A percentile compares a stretch with the other conserved stretches of the same genome.
These are phyloP conservation scores for Fusarium fujikuroi DNA, from an alignment of 2,329 filamentous ascomycete genomes.

Conservation along the genomic window DNA sequence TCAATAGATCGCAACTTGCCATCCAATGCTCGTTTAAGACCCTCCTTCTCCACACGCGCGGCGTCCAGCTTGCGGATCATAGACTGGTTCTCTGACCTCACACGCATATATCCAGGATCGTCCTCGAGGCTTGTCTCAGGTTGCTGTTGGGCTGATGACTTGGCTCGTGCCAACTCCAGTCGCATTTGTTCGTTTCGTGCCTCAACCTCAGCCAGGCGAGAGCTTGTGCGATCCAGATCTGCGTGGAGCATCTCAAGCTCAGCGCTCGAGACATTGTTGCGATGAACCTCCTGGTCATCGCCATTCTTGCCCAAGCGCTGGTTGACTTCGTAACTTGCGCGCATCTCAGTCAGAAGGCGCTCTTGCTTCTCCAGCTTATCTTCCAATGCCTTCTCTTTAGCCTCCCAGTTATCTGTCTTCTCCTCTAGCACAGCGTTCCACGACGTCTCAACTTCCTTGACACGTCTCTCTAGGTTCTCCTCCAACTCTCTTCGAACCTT, in stretches of 20 bases:
- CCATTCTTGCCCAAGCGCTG: constrained; percentile 84
- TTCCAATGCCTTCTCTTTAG: constrained; percentile 89
- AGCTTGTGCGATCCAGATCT: constrained; percentile 89
- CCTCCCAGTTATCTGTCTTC: constrained; percentile 95
- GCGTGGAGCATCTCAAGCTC: constrained; percentile 94
- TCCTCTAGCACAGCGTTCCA: constrained; percentile 92
- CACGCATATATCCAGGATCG: constrained; percentile 86
- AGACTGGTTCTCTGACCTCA: constrained; percentile 93
- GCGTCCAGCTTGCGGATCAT: constrained; percentile 89
- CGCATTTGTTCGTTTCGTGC: constrained; percentile 93
- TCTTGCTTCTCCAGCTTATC: constrained; percentile 97
- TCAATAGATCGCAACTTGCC: constrained; percentile 81
- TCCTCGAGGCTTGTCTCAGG: constrained; percentile 77
- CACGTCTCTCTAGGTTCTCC: constrained; percentile 77
- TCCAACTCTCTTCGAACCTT: constrained; percentile 79
- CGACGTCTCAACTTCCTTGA: constrained; percentile 89
- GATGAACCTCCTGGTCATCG: constrained; percentile 66
- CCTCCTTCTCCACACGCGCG: constrained; percentile 83
- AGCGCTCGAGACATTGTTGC: constrained; percentile 79
- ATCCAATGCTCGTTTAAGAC: constrained; percentile 80
- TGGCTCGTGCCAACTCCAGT: constrained; percentile 88
- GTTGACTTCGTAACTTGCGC: constrained; percentile 96
- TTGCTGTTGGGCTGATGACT: constrained; percentile 72
- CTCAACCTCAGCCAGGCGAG: constrained; percentile 89
- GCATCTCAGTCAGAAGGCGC: constrained; percentile 89